Conservation (phyloP, 805 yeast genomes). For the Brettanomyces sp. region DNA sequence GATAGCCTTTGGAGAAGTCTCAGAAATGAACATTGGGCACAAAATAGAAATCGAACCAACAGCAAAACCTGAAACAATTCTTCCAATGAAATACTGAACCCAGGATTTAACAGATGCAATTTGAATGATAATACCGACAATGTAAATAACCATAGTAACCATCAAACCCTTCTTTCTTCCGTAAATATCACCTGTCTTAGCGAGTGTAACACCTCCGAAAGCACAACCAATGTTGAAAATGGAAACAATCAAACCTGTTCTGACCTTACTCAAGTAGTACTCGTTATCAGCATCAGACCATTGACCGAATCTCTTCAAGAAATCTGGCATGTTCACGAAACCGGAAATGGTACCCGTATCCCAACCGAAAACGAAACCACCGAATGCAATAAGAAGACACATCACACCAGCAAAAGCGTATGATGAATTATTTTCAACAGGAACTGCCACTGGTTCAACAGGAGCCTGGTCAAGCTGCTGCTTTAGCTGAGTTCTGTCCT, state of each 20-base stretch:
- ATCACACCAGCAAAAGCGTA: conserved; percentile 17
- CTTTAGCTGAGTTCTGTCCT: not conserved
- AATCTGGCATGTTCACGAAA: conserved; percentile 52
- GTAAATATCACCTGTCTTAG: conserved; percentile 46
- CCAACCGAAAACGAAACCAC: conserved; percentile 72
- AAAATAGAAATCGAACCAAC: conserved; percentile 47
- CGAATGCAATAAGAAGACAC: conserved; percentile 56
- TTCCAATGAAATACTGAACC: conserved; percentile 59
- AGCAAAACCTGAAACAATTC: conserved; percentile 47
- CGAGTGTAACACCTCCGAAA: conserved; percentile 55
- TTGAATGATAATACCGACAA: conserved; percentile 54
- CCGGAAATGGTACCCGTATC: conserved; percentile 75
- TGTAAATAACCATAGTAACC: conserved; percentile 44
- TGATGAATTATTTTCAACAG: conserved; percentile 6
- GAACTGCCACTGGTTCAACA: conserved; percentile 15
- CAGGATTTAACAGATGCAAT: conserved; percentile 44
- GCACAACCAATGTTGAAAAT: conserved; percentile 69
- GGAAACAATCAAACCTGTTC: conserved; percentile 57
- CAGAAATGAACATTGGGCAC: conserved; percentile 54
- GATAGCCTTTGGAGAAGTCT: conserved; percentile 58
- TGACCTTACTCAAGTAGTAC: conserved; percentile 36
- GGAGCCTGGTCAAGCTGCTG: conserved; percentile 9
- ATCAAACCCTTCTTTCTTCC: conserved; percentile 55
- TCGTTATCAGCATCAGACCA: conserved; percentile 27
- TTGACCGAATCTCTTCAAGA: conserved; percentile 42